Conservation (phyloP, 2,329 filamentous ascomycete species). For the Aspergillus sergii region DNA sequence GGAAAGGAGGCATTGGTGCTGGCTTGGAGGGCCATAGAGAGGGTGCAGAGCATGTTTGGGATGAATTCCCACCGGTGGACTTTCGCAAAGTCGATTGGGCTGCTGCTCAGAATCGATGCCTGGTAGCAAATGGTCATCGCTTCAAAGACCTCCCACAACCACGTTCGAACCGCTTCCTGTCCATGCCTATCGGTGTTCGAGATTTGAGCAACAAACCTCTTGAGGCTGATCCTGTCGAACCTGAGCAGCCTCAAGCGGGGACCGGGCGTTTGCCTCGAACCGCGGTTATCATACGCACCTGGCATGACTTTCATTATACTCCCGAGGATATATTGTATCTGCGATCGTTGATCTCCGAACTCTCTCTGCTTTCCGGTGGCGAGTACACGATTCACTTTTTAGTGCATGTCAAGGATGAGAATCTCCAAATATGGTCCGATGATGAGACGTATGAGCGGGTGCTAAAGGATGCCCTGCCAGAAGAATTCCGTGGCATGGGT, state of each 20-base stretch:
- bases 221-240: constrained; percentile 14
- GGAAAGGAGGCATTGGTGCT: constrained; percentile 79
- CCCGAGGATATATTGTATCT: constrained; percentile 77
- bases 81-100: constrained; percentile 79
- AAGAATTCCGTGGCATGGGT: constrained; percentile 85
- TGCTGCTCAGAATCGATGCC: constrained; percentile 73
- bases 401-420: constrained; percentile 79
- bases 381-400: constrained; percentile 84
- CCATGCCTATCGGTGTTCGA: constrained; percentile 35
- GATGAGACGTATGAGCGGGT: constrained; percentile 71
- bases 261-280: constrained; percentile 56
- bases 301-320: constrained; percentile 77
- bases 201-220: constrained; percentile 22
- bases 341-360: constrained; percentile 77
- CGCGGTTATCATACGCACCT: constrained; percentile 78
- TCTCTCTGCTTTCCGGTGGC: constrained; percentile 74
- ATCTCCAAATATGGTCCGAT: constrained; percentile 80
- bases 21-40: constrained; percentile 82
- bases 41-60: constrained; percentile 79
- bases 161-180: constrained; percentile 36
- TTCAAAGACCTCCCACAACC: constrained; percentile 56
- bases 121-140: constrained; percentile 68
- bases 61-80: constrained; percentile 70
- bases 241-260: constrained; percentile 25
- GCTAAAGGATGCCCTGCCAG: constrained; percentile 69